Base-by-base conservation (phyloP, 495 filamentous ascomycete species). In the Margaritispora aquatica region DNA sequence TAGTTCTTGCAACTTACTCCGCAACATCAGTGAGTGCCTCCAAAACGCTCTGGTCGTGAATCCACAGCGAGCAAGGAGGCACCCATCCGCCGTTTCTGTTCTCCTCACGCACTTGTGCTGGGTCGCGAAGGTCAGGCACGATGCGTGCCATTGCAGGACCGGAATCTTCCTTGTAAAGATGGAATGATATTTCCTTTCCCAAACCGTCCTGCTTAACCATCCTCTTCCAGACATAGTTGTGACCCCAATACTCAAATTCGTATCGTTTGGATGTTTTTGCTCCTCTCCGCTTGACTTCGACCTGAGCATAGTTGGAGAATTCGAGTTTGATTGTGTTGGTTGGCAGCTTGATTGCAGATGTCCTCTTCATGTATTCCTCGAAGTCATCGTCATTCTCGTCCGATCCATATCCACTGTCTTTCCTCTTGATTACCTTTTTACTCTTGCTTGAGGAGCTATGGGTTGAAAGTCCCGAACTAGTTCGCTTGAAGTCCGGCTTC, bases 281-380 rank as follows among this genome's bases (percentile, higher is more conserved):
- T 10, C 90, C 89, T 46, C 83, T 80, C 34, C 90, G 81, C 61
- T 79, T 84, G 56, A 98, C 74, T 61, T 96, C 89, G 26, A 97
- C 84, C 67, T 94, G 91, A 10, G 94, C 94, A 68, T 98, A 98
- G 74, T 98, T 98, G 57, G 90, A 94, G 70, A 96, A 98, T 66
- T 97, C 93, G 31, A 98, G 80, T 69, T 89, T 87, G 63, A 88
- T 88, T 41, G 80, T 88, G 67, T 96, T 93, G 51, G 82, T 86
- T 36, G 76, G 76, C 57, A 75, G 62, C 20, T 41, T 34, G 22
- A 52, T 21, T 9, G 59, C 53, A 58, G 66, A 67, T 23, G 57
- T 24, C 58, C 64, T 67, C 50, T 49, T 51, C 70, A 50, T 81
- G 31, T 60, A 58, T 5, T 47, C 72, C 57, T 68, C 57, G 49